Evolutionary conservation across 768 basidiomycete species (phyloP), one percentile per base, ranked within the genome.

Genomic region (Tulasnella sp.): DNA sequence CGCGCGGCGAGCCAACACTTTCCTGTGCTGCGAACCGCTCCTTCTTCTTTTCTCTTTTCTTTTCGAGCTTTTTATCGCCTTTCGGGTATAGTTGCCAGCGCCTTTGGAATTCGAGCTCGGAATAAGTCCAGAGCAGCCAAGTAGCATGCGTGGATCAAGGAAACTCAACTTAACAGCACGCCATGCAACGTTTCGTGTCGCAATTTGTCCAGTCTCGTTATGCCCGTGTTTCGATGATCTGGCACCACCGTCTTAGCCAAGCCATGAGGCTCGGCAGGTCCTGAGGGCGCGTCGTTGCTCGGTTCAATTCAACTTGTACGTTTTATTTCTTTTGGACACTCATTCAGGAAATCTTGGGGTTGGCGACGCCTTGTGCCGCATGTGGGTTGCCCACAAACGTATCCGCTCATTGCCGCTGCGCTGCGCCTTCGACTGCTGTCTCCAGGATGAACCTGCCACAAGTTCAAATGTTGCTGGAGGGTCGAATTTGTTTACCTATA

Each of bases 11-110:
- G n/a, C n/a, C 58, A n/a, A 12, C 58, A 34, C 58, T 64, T 64
- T 64, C 58, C 58, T 34, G 29, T 34, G 49, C 49, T 9, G 6
- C 22, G 49, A 49, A n/a, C 49, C 19, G 49, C 11, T 49, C 49
- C 49, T 49, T 49, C 49, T 49, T 49, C 49, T 49, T 5, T 29
- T 64, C 58, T 64, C 22, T 9, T 29, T 31, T 25, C 25, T 64
- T 64, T 64, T 42, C 17, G 39, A 4, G 22, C 29, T 31, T 64
- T 64, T 34, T 64, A 64, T 64, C 58, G 58, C 58, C 58, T 29
- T 64, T 64, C 58, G 58, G 58, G 58, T 29, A 64, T n/a, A n/a
- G n/a, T 64, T 64, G 58, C 58, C 58, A 64, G 58, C 58, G 58
- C 58, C 31, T 64, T 7, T n/a, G 49, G 49, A 49, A 22, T 9